Base-by-base conservation (phyloP, 2,329 filamentous ascomycete genomes). In the Metarhizium anisopliae region DNA sequence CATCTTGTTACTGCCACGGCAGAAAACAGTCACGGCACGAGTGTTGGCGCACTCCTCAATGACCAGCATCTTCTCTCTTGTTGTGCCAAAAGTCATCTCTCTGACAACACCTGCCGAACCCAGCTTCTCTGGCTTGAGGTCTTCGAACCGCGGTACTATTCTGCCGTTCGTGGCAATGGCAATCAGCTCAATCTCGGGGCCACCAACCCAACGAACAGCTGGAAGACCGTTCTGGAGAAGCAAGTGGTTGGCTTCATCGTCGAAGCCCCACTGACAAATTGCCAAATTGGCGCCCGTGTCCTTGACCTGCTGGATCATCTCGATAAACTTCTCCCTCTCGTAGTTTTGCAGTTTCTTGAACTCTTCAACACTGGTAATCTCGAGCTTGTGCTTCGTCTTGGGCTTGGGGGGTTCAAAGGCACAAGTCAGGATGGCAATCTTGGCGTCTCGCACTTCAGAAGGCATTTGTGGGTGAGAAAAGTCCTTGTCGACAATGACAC, bases 391-490 rank as follows among this genome's bases (percentile, higher is more conserved):
- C 83, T 99, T 99, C 51, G 94, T 99, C 84, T 99, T 99, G 63
- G 94, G 94, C 82, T 99, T 99, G 52, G 94, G 94, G 36, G 94
- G 94, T 77, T 99, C 94, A 70, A 99, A 99, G 4, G 94, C 91
- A 72, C 94, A 99, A 53, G 94, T 99, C 58, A 99, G 78, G 67
- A 99, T 99, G 64, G 94, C 94, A 68, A 99, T 85, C 79, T 96
- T 97, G 68, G 94, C 95, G 74, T 99, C 91, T 65, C 80, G 83
- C 61, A 99, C 93, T 74, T 96, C 91, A 52, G 88, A 89, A 11
- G 94, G 94, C 94, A 99, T 99, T 77, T 99, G 94, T 13, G 94
- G 94, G 73, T 99, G 94, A 40, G 94, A 97, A 74, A 99, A 99
- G 77, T 99, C 95, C 79, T 99, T 99, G 83, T 99, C 94, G 72